Evolutionary conservation across 1,284 basidiomycete species (phyloP), one percentile per base, ranked within the genome.

Genomic region (Volvariella volvacea): DNA sequence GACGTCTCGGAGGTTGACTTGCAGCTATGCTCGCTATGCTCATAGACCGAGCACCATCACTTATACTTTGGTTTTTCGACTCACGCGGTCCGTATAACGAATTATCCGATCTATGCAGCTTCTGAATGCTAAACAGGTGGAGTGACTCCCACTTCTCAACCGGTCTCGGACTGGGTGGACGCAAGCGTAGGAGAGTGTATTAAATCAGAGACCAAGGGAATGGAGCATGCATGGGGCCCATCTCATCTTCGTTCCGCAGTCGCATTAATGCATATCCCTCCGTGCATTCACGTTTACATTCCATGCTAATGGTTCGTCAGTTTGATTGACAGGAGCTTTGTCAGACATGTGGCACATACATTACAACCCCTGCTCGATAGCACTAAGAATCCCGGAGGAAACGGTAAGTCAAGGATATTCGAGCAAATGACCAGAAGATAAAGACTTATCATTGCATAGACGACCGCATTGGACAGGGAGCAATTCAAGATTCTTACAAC

Each of bases 51-150:
- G 50, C 58, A 2, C 82, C 82, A 1, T 64, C 60, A 1, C 64
- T 84, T 9, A 56, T 86, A 33, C 59, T 85, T 0, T 85, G 83
- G 77, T 83, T 83, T 59, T 86, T 86, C 52, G 83, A 85, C 59
- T 85, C 83, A 6, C 71, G 81, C 48, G 78, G 80, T 44, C 2
- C 10, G 32, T 20, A 32, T 14, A 44, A 22, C 32, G 17, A 34
- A 32, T 21, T 21, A 25, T 15, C 14, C 22, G 14, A 16, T 3
- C 41, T 39, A 21, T 7, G n/a, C n/a, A 25, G 17, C 38, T 22
- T 31, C 31, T 45, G 12, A 44, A 31, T 2, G 12, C 31, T 42
- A 4, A 15, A n/a, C n/a, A n/a, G n/a, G n/a, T n/a, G 14, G 17
- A 15, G 20, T 28, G 34, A 80, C 78, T 0, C 63, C 70, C 49